Percentiles rank a stretch among this genome's conserved stretches.
These are phyloP conservation scores for Sideroxylon spinosum DNA, from an alignment of 179 eudicot species.

Conservation along the genomic window DNA sequence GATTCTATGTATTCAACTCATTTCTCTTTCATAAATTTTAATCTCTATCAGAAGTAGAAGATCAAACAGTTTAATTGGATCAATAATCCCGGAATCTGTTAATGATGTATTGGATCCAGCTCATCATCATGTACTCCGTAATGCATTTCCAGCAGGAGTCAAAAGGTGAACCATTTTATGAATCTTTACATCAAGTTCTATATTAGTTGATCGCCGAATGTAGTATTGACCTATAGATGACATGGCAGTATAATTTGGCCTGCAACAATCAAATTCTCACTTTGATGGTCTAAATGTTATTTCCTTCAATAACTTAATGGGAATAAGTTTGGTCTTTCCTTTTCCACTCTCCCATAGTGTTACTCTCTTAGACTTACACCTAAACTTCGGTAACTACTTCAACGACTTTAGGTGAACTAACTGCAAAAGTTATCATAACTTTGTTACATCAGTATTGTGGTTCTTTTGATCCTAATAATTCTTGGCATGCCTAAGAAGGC, in stretches of 20 bases:
- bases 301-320: too few relatives aligned
- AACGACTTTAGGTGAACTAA: too few relatives aligned
- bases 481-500: too few relatives aligned
- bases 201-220: not conserved
- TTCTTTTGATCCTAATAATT: too few relatives aligned
- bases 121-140: slow-evolving; percentile 82
- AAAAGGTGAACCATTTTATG: slow-evolving; percentile 48
- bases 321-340: not conserved
- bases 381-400: too few relatives aligned
- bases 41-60: slow-evolving; percentile 42
- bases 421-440: too few relatives aligned
- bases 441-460: too few relatives aligned
- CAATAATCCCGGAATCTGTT: slow-evolving; percentile 65
- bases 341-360: too few relatives aligned
- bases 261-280: not conserved
- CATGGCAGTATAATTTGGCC: not conserved
- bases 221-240: not conserved
- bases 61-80: slow-evolving; percentile 60
- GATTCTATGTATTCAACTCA: not conserved
- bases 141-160: slow-evolving; percentile 76
- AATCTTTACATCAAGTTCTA: not conserved
- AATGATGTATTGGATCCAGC: slow-evolving; percentile 75
- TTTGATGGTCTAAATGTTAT: too few relatives aligned
- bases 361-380: too few relatives aligned
- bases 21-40: not conserved